A percentile compares a stretch with the other conserved stretches of the same genome.
phyloP scores from a whole-genome alignment of 2,329 filamentous ascomycete species.

The Trichoderma asperellum region DNA sequence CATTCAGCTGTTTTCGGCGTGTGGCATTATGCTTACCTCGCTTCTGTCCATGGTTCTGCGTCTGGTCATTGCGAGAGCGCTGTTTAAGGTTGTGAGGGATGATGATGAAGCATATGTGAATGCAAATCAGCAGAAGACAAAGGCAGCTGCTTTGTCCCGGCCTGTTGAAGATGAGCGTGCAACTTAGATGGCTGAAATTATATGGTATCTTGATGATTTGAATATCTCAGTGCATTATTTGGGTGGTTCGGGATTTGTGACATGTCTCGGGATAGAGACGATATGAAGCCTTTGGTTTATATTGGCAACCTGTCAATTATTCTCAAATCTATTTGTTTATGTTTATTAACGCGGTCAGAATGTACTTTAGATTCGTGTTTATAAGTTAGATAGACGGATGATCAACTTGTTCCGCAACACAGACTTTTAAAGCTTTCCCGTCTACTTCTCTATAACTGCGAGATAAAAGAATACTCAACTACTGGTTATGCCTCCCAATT shows the following conservation, averaged over 20 bases:
- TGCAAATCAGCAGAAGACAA: not conserved
- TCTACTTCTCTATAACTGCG: not conserved
- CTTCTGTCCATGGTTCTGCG: slow-evolving; percentile 31
- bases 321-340: no score
- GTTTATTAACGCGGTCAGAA: no score
- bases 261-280: not conserved
- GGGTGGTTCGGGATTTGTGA: not conserved
- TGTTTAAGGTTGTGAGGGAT: slow-evolving; percentile 24
- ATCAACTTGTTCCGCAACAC: no score
- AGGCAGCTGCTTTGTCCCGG: not conserved
- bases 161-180: not conserved
- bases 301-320: not conserved
- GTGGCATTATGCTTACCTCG: slow-evolving; percentile 34
- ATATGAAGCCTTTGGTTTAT: not conserved
- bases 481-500: not conserved
- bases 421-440: not conserved
- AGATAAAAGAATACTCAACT: not conserved
- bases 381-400: no score
- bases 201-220: not conserved
- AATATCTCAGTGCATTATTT: not conserved
- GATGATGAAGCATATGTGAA: slow-evolving; percentile 21
- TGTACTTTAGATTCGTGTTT: no score
- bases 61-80: slow-evolving; percentile 30
- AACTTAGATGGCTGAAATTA: not conserved
- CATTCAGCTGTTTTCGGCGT: slow-evolving; percentile 35